Base-by-base conservation (phyloP, 2,329 filamentous ascomycete species). In the Magnaporthiopsis incrustans region DNA sequence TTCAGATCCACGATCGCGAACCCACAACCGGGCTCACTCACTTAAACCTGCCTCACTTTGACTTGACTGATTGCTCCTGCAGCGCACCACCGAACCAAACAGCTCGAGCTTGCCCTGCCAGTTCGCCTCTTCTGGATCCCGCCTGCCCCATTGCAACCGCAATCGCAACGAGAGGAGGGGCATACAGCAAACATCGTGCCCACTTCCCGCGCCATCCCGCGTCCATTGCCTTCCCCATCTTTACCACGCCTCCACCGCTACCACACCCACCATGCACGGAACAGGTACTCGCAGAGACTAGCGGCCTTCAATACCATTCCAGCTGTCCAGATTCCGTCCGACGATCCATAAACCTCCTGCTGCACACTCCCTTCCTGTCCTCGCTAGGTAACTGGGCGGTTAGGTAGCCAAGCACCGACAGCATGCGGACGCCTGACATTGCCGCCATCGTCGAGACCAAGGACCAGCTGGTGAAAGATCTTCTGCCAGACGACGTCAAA, bases 401-500 rank as follows among this genome's bases (percentile, higher is more conserved):
- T 35, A 35, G 10, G 10, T 35, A 53, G 44, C 22, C 26, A n/a
- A 18, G 27, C 60, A 63, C 56, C 62, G 66, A 62, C 53, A 71
- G 66, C 65, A 68, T 70, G 64, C 64, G 61, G 57, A 64, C 65
- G 25, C 57, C 61, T 12, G 66, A 67, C n/a, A 38, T 67, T 33
- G 59, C 44, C 58, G 60, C 50, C 53, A 65, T 71, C 59, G 67
- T 75, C 63, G 69, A 69, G 60, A 68, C 67, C 44, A 74, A 75
- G 64, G 73, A 75, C 60, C 68, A 69, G 32, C 61, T 75, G 58
- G 70, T 74, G 59, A 69, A 68, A 66, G 70, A 72, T 50, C 70
- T 76, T 35, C 64, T 76, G 53, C 71, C 70, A 18, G 65, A 66
- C 14, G 73, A 79, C 27, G 68, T 78, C 30, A 73, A 78, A 25